Conservation (phyloP, 139 green algal genomes). For the Ulvella scutata region DNA sequence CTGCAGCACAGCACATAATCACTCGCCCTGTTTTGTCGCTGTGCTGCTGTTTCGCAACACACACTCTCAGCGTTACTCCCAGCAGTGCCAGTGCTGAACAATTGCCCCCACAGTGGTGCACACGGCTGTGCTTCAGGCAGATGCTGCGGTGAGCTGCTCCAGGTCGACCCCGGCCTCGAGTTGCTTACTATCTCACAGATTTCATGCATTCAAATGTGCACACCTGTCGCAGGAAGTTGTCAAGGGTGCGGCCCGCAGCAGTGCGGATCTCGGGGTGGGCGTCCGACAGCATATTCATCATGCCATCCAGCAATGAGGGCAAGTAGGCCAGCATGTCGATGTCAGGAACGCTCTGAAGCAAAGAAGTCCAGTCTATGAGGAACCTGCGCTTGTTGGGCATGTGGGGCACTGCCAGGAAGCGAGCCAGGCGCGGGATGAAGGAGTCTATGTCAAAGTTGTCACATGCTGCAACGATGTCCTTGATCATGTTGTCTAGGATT, state of each 20-base stretch:
- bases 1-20: too few relatives aligned
- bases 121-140: too few relatives aligned
- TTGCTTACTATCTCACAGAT: too few relatives aligned
- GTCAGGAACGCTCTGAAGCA: slow-evolving; percentile 75
- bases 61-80: too few relatives aligned
- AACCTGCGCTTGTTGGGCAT: slow-evolving; percentile 63
- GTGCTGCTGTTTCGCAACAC: too few relatives aligned
- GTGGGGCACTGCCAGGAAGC: slow-evolving; percentile 63
- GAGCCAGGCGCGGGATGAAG: slow-evolving; percentile 74
- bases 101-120: too few relatives aligned
- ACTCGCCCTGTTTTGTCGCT: too few relatives aligned
- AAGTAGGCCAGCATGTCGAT: slow-evolving; percentile 78
- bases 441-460: slow-evolving; percentile 44
- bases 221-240: slow-evolving; percentile 8
- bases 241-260: slow-evolving; percentile 35
- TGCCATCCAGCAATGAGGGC: slow-evolving; percentile 71
- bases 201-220: too few relatives aligned
- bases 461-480: slow-evolving; percentile 43
- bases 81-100: too few relatives aligned
- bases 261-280: slow-evolving; percentile 44
- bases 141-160: too few relatives aligned
- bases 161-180: too few relatives aligned
- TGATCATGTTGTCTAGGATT: slow-evolving; percentile 88
- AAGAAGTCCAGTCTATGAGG: slow-evolving; percentile 67
- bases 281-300: slow-evolving; percentile 80